These are phyloP conservation scores for Botrytis medusae DNA, from an alignment of 2,329 filamentous ascomycete species.

Conservation along the genomic window DNA sequence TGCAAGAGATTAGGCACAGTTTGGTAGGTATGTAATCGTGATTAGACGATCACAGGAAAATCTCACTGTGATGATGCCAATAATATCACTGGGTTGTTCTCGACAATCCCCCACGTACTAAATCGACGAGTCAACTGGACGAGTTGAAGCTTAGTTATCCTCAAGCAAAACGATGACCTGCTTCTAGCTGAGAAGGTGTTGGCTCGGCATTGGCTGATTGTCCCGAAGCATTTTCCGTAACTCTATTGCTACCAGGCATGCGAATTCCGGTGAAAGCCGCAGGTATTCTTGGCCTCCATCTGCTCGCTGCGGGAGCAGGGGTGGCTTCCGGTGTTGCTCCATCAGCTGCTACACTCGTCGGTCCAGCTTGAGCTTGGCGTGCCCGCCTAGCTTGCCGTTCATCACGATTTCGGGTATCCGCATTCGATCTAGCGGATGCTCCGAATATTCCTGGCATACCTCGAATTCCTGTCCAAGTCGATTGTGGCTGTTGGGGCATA, in stretches of 20 bases:
- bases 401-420: constrained; percentile 8
- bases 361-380: constrained; percentile 13
- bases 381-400: constrained; percentile 7
- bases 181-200: constrained; percentile 41
- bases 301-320: constrained; percentile 24
- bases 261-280: constrained; percentile 35
- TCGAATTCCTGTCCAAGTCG: constrained; percentile 36
- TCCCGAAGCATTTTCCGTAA: constrained; percentile 21
- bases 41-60: background rate
- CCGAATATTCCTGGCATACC: constrained; percentile 34
- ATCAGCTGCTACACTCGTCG: background rate
- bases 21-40: background rate
- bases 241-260: constrained; percentile 31
- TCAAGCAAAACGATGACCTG: constrained; percentile 25
- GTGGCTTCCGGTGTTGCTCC: constrained; percentile 19
- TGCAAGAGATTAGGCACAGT: background rate
- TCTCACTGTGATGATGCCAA: background rate
- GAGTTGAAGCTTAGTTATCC: background rate
- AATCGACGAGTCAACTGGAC: background rate
- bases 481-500: constrained; percentile 34
- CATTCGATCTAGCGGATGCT: constrained; percentile 6
- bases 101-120: background rate
- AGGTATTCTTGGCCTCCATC: constrained; percentile 32
- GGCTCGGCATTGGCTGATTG: constrained; percentile 24
- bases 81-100: background rate